These are phyloP conservation scores for Gorgonomyces haynaldii DNA, from an alignment of 192 early-diverging fungal species.

Conservation along the genomic window DNA sequence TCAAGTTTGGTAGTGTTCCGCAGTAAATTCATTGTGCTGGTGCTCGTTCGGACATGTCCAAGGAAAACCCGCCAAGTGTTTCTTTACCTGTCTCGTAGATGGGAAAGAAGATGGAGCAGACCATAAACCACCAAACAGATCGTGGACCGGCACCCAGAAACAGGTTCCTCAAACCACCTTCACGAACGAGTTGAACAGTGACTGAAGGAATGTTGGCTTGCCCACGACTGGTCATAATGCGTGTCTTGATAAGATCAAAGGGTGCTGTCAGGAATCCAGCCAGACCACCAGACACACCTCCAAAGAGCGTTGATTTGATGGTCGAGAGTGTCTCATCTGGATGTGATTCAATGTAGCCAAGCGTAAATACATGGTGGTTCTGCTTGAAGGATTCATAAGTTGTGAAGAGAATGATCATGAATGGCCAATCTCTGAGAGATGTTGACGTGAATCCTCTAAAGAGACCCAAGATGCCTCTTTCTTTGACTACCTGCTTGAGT, in stretches of 20 bases:
- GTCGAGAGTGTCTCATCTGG: slow-evolving; percentile 54
- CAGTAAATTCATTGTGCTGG: too few species aligned
- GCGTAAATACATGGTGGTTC: slow-evolving; percentile 36
- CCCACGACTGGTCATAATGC: slow-evolving; percentile 48
- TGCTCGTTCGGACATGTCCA: too few species aligned
- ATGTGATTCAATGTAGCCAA: slow-evolving; percentile 30
- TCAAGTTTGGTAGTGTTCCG: too few species aligned
- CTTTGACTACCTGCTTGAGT: slow-evolving; percentile 34
- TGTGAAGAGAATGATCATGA: slow-evolving; percentile 66
- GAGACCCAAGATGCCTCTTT: slow-evolving; percentile 50
- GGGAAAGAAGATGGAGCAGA: slow-evolving; percentile 69
- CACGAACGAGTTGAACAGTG: slow-evolving; percentile 14
- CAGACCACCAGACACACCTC: slow-evolving; percentile 59
- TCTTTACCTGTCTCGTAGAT: slow-evolving; percentile 43
- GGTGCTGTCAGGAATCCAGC: slow-evolving; percentile 66
- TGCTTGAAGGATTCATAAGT: slow-evolving; percentile 68
- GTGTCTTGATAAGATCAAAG: slow-evolving; percentile 59
- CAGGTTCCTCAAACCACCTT: slow-evolving; percentile 29
- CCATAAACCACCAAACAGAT: slow-evolving; percentile 63
- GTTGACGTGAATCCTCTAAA: slow-evolving; percentile 63
- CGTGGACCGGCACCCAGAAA: slow-evolving; percentile 52
- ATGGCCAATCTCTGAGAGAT: slow-evolving; percentile 59
- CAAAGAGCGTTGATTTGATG: slow-evolving; percentile 53
- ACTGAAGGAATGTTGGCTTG: slow-evolving; percentile 9
- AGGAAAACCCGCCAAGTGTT: too few species aligned